Evolutionary conservation across 2,329 filamentous ascomycete species (phyloP).

Genomic region (Pseudopyricularia javanii): DNA sequence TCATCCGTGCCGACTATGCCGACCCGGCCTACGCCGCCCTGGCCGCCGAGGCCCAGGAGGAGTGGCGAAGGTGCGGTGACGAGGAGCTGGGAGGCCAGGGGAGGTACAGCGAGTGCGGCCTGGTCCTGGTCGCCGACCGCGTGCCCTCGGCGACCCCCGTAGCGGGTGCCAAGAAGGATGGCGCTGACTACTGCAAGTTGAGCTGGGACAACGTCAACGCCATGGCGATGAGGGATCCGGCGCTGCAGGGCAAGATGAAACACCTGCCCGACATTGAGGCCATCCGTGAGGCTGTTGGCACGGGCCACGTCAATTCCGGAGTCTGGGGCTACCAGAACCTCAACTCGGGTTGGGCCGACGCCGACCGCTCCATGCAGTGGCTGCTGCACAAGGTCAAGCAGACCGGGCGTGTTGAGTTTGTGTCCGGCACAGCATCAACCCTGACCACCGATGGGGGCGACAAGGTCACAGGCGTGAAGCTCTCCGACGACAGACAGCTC

Average conservation of each 20-base stretch:
- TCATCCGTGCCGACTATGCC: conserved; percentile 67
- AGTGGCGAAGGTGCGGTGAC: conserved; percentile 51
- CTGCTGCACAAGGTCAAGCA: conserved; percentile 40
- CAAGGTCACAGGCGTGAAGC: conserved; percentile 39
- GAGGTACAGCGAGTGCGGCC: conserved; percentile 58
- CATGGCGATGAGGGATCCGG: conserved; percentile 28
- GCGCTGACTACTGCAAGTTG: conserved; percentile 44
- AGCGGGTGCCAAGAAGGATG: conserved; percentile 19
- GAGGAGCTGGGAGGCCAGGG: conserved; percentile 46
- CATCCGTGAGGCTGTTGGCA: conserved; percentile 31
- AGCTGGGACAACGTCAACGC: conserved; percentile 49
- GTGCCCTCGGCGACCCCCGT: conserved; percentile 5
- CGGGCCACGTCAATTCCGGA: conserved; percentile 36
- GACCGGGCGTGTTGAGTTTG: conserved; percentile 42
- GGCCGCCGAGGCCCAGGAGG: conserved; percentile 54
- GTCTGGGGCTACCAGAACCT: conserved; percentile 64
- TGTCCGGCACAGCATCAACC: conserved; percentile 33
- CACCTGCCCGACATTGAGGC: conserved; percentile 30
- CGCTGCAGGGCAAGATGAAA: conserved; percentile 23
- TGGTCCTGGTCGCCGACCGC: conserved; percentile 50
- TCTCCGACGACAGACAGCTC: conserved; percentile 22
- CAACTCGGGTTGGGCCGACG: conserved; percentile 70
- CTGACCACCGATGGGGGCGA: conserved; percentile 24
- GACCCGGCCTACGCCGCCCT: conserved; percentile 65
- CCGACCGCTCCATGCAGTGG: conserved; percentile 57